Conservation (phyloP, 2,329 filamentous ascomycete species). For the Colletotrichum trifolii region DNA sequence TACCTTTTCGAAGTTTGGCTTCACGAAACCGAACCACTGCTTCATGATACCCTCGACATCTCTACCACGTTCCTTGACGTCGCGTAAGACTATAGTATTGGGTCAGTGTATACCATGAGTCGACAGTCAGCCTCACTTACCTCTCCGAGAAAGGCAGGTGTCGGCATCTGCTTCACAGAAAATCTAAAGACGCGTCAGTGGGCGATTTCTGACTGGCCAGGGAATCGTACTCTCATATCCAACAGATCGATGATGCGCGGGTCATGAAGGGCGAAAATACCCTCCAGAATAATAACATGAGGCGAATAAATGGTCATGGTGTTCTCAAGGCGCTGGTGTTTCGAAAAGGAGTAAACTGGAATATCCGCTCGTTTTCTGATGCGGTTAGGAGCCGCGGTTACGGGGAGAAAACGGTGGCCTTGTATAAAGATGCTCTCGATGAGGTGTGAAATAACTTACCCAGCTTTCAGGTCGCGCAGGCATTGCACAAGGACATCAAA, state of each 20-base stretch:
- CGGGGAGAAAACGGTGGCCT: not conserved
- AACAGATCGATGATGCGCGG: conserved; percentile 84
- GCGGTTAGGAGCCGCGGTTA: conserved; percentile 13
- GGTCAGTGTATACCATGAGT: conserved; percentile 17
- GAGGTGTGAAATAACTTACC: conserved; percentile 65
- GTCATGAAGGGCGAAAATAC: conserved; percentile 95
- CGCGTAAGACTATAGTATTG: conserved; percentile 74
- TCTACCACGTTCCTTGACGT: conserved; percentile 88
- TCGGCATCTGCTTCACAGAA: conserved; percentile 97
- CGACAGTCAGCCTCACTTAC: conserved; percentile 59
- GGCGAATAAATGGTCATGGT: conserved; percentile 95
- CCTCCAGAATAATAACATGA: conserved; percentile 93
- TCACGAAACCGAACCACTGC: conserved; percentile 97
- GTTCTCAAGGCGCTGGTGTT: conserved; percentile 82
- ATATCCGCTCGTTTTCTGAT: conserved; percentile 86
- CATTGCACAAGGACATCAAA: conserved; percentile 88
- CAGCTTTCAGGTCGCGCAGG: conserved; percentile 86
- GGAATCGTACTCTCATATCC: conserved; percentile 81
- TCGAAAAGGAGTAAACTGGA: conserved; percentile 93
- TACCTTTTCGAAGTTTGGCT: conserved; percentile 91
- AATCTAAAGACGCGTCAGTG: conserved; percentile 64
- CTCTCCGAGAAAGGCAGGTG: conserved; percentile 88
- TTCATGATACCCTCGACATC: conserved; percentile 97
- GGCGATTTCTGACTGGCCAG: not conserved
- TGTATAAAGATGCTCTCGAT: too few species aligned